phyloP scores from a whole-genome alignment of 257 asterid species.

The Penstemon newberryi region DNA sequence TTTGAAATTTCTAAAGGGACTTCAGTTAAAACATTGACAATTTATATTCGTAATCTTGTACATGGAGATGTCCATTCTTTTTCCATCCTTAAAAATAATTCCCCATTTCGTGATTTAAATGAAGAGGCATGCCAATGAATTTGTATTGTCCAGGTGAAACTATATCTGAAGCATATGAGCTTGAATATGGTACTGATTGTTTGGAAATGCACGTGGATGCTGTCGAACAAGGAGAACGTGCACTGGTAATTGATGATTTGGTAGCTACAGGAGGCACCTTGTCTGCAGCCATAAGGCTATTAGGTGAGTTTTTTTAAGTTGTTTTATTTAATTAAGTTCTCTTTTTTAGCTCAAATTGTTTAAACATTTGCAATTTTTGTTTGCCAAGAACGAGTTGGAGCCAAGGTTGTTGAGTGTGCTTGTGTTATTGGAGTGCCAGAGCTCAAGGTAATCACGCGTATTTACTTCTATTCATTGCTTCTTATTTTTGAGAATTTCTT shows the following conservation, averaged over 20 bases:
- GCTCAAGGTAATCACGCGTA: conserved; percentile 52
- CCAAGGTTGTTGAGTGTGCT: conserved; percentile 85
- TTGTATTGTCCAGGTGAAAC: conserved; percentile 56
- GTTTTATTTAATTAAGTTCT: neutral
- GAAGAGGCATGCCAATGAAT: neutral
- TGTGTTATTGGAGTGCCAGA: conserved; percentile 85
- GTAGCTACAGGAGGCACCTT: conserved; percentile 95
- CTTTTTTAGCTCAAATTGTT: neutral
- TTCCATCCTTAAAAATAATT: too few species aligned
- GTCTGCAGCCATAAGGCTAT: conserved; percentile 74
- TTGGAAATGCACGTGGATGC: conserved; percentile 81
- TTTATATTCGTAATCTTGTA: too few species aligned
- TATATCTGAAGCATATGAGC: conserved; percentile 74
- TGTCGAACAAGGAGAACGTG: conserved; percentile 68
- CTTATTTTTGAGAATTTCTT: neutral
- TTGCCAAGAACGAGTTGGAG: conserved; percentile 62
- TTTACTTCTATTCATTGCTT: conserved; percentile 6
- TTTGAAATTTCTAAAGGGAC: neutral
- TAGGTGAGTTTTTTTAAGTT: conserved; percentile 46
- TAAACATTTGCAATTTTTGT: neutral
- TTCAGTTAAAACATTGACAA: neutral
- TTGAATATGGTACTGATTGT: conserved; percentile 82
- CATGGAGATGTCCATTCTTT: too few species aligned
- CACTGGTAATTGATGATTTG: conserved; percentile 72
- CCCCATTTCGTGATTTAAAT: too few species aligned